Evolutionary conservation across 306 rosid genomes (phyloP).

Genomic region (Cucurbita argyrosperma): DNA sequence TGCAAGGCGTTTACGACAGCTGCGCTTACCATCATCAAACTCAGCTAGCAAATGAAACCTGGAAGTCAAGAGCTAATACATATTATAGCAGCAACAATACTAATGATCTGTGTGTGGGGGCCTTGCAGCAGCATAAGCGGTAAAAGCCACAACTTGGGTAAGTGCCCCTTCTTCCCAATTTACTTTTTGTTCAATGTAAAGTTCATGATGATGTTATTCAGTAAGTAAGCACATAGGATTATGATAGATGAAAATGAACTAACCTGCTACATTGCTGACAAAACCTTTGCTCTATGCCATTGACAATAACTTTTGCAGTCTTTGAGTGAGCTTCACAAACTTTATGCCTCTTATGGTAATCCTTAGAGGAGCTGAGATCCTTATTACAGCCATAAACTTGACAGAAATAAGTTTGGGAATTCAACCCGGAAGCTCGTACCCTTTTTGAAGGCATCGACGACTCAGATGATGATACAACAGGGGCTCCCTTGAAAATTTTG

Average conservation of each 20-base stretch:
- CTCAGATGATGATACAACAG: constrained; percentile 43
- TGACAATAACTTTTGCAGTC: constrained; percentile 64
- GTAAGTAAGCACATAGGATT: neutral
- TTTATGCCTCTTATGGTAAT: constrained; percentile 81
- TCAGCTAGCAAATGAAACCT: constrained; percentile 89
- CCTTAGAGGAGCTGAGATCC: constrained; percentile 69
- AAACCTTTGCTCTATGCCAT: constrained; percentile 78
- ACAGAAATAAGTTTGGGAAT: constrained; percentile 41
- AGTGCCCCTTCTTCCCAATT: neutral
- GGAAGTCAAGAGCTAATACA: constrained; percentile 20
- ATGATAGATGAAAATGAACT: constrained; percentile 13
- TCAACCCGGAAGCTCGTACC: constrained; percentile 27
- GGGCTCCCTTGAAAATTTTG: constrained; percentile 26
- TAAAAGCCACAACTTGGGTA: neutral
- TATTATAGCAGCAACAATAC: constrained; percentile 13
- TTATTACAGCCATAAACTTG: constrained; percentile 88
- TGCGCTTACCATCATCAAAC: constrained; percentile 88
- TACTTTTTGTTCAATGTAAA: neutral
- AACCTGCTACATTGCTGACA: constrained; percentile 98
- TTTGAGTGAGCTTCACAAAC: constrained; percentile 89
- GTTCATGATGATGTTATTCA: neutral
- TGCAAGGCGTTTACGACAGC: constrained; percentile 89
- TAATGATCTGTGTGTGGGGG: constrained; percentile 1
- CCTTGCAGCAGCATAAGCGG: neutral
- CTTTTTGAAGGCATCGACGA: constrained; percentile 56